Conservation (phyloP, 2,329 filamentous ascomycete genomes). For the Ceratocystis huliohia region DNA sequence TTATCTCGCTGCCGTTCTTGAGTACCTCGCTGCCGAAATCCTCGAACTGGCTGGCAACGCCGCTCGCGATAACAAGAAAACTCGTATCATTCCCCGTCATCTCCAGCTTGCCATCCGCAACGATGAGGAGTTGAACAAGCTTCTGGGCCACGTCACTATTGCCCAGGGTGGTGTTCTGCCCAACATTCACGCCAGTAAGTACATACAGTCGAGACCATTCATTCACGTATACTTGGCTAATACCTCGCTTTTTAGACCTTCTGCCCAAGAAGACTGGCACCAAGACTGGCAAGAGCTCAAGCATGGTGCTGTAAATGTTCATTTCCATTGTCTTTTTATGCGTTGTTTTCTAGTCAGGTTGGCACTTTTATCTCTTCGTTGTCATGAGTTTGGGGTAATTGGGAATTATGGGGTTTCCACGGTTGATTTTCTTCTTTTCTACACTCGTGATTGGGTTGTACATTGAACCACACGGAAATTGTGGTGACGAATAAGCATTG, state of each 20-base stretch:
- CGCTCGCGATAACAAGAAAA: conserved; percentile 99
- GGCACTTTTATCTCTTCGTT: conserved; percentile 47
- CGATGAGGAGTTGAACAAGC: conserved; percentile 99
- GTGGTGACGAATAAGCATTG: conserved; percentile 46
- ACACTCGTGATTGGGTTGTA: conserved; percentile 52
- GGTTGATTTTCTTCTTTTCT: conserved; percentile 42
- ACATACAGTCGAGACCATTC: conserved; percentile 24
- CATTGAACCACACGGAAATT: conserved; percentile 57
- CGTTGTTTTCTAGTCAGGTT: conserved; percentile 35
- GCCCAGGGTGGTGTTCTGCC: conserved; percentile 93
- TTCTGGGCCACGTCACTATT: conserved; percentile 89
- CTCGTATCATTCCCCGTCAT: conserved; percentile 98
- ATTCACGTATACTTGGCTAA: conserved; percentile 29
- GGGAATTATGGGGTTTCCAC: conserved; percentile 54
- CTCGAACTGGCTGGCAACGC: conserved; percentile 98
- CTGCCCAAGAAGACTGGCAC: conserved; percentile 95
- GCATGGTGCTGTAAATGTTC: conserved; percentile 76
- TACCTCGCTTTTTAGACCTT: conserved; percentile 51
- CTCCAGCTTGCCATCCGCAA: conserved; percentile 98
- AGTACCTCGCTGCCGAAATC: conserved; percentile 97
- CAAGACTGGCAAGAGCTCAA: conserved; percentile 83
- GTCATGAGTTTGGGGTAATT: conserved; percentile 69
- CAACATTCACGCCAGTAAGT: conserved; percentile 92
- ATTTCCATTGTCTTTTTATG: conserved; percentile 42
- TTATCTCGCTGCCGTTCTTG: conserved; percentile 92